A percentile compares a stretch with the other conserved stretches of the same genome.
These are phyloP conservation scores for Megacollybia marginata DNA, from an alignment of 768 basidiomycete genomes.

Conservation along the genomic window DNA sequence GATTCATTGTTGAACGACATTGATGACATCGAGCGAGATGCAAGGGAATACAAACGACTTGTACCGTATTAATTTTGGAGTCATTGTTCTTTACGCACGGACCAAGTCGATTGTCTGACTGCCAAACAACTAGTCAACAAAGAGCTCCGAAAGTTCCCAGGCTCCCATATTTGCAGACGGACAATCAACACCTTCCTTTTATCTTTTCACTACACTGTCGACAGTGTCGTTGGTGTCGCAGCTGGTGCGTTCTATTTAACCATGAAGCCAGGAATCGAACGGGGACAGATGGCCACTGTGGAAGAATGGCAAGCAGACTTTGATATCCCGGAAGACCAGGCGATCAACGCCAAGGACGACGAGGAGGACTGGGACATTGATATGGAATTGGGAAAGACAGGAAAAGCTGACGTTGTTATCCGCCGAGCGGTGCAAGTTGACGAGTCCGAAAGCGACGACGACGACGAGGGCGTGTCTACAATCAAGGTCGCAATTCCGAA, in stretches of 20 bases:
- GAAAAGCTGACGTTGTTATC: conserved; percentile 50
- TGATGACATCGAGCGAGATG: conserved; percentile 56
- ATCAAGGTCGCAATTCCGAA: conserved; percentile 62
- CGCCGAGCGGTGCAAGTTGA: conserved; percentile 49
- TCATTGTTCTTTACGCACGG: too few relatives aligned
- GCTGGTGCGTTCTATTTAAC: too few relatives aligned
- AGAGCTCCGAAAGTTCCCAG: conserved; percentile 8
- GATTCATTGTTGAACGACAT: conserved; percentile 17
- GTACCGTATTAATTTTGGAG: conserved; percentile 59
- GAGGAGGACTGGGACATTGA: conserved; percentile 80
- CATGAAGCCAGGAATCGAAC: too few relatives aligned
- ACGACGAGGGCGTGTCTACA: conserved; percentile 78
- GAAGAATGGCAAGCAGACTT: conserved; percentile 89
- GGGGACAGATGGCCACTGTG: conserved; percentile 42
- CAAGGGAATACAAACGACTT: conserved; percentile 50
- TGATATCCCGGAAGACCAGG: conserved; percentile 70
- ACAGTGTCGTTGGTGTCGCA: too few relatives aligned
- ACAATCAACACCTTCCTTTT: conserved; percentile 12
- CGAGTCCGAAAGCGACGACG: conserved; percentile 60
- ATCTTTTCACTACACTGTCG: conserved; percentile 5
- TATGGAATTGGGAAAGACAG: conserved; percentile 58
- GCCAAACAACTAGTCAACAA: conserved; percentile 2
- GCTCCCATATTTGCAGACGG: conserved; percentile 12
- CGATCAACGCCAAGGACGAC: conserved; percentile 54
- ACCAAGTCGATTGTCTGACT: too few relatives aligned